phyloP scores from a whole-genome alignment of 192 early-diverging fungal species.

The Podila epigama region DNA sequence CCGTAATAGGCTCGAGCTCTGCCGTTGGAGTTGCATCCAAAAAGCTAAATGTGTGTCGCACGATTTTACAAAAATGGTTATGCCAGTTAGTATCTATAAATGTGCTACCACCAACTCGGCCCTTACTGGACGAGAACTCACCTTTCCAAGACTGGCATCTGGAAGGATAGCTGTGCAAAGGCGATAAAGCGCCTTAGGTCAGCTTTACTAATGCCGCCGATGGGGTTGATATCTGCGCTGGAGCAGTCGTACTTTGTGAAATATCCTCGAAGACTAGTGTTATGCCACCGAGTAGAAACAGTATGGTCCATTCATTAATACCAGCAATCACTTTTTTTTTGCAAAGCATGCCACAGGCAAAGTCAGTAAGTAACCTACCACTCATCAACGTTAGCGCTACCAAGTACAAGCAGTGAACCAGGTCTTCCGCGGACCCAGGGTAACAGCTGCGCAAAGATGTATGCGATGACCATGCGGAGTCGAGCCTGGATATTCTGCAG shows the following conservation, averaged over 20 bases:
- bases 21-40: conserved; percentile 90
- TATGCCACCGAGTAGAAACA: neutral
- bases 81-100: neutral
- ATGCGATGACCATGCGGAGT: conserved; percentile 93
- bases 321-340: neutral
- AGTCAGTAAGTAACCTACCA: conserved; percentile 54
- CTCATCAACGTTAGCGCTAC: conserved; percentile 98
- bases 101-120: too few relatives aligned
- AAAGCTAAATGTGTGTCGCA: conserved; percentile 60
- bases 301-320: neutral
- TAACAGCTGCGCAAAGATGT: conserved; percentile 95
- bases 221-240: conserved; percentile 96
- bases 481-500: conserved; percentile 98
- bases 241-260: conserved; percentile 99
- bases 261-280: conserved; percentile 88
- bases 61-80: neutral
- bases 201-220: conserved; percentile 91
- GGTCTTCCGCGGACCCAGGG: conserved; percentile 79
- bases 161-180: conserved; percentile 68
- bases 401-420: conserved; percentile 89
- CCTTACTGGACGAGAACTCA: conserved; percentile 3
- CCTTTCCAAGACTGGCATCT: conserved; percentile 72
- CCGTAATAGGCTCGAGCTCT: conserved; percentile 93
- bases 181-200: conserved; percentile 88
- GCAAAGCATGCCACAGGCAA: neutral